Evolutionary conservation across 371 early-diverging fungal species (phyloP).

Genomic region (Mucor lusitanicus): DNA sequence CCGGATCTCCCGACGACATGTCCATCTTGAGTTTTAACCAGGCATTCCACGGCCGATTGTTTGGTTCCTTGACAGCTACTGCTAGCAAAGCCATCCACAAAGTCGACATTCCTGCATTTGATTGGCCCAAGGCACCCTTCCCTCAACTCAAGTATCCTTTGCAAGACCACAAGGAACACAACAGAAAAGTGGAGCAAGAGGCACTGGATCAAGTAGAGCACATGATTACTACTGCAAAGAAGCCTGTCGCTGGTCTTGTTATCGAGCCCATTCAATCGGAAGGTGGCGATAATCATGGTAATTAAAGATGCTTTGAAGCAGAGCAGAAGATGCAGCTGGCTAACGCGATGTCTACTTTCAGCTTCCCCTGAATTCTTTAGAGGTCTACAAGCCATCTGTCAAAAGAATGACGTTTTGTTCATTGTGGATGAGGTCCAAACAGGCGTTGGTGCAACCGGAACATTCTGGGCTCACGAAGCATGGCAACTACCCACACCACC

Average conservation of each 20-base stretch:
- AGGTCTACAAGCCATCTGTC: slow-evolving; percentile 64
- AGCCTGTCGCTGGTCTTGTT: slow-evolving; percentile 74
- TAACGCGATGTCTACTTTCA: not conserved
- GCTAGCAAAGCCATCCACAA: slow-evolving; percentile 75
- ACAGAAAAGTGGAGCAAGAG: slow-evolving; percentile 56
- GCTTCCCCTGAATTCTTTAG: slow-evolving; percentile 73
- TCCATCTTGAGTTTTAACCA: slow-evolving; percentile 69
- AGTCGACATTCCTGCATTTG: slow-evolving; percentile 75
- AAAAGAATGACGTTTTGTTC: slow-evolving; percentile 64
- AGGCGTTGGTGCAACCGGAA: slow-evolving; percentile 84
- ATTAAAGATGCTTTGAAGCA: not conserved
- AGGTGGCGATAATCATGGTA: slow-evolving; percentile 79
- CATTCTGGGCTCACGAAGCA: slow-evolving; percentile 79
- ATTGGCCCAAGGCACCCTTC: slow-evolving; percentile 66
- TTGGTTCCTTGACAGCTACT: slow-evolving; percentile 74
- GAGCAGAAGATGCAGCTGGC: too few species aligned
- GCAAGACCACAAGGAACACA: slow-evolving; percentile 54
- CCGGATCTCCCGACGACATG: slow-evolving; percentile 68
- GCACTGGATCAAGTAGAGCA: slow-evolving; percentile 56
- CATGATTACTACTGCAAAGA: slow-evolving; percentile 48
- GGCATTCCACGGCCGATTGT: slow-evolving; percentile 76
- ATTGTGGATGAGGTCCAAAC: slow-evolving; percentile 89
- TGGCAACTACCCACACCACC: slow-evolving; percentile 70
- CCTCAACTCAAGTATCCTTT: slow-evolving; percentile 68
- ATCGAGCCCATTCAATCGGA: slow-evolving; percentile 86